These are phyloP conservation scores for Penicillium frequentans DNA, from an alignment of 2,329 filamentous ascomycete genomes.

Conservation along the genomic window DNA sequence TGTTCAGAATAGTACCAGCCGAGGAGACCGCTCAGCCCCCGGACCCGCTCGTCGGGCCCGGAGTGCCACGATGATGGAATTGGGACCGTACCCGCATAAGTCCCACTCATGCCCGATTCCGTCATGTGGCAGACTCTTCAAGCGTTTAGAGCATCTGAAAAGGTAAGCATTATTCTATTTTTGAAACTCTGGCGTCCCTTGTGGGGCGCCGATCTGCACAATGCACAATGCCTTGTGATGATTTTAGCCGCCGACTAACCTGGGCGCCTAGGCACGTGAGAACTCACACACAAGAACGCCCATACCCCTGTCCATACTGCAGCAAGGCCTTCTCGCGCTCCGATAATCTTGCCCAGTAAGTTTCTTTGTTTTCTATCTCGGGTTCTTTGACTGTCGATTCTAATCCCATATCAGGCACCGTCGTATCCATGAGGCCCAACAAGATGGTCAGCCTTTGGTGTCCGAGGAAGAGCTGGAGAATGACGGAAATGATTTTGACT, in stretches of 20 bases:
- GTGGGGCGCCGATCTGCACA: slow-evolving; percentile 22
- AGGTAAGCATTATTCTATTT: slow-evolving; percentile 64
- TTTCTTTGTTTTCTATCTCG: slow-evolving; percentile 11
- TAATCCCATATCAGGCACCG: slow-evolving; percentile 58
- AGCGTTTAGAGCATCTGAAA: slow-evolving; percentile 98
- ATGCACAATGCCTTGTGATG: slow-evolving; percentile 35
- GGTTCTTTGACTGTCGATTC: slow-evolving; percentile 9
- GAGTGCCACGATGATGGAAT: slow-evolving; percentile 93
- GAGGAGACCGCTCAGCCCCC: slow-evolving; percentile 54
- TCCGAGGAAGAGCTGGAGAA: slow-evolving; percentile 85
- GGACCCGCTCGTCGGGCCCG: slow-evolving; percentile 85
- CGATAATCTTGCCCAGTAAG: slow-evolving; percentile 97
- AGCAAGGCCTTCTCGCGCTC: slow-evolving; percentile 98
- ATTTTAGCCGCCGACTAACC: slow-evolving; percentile 52
- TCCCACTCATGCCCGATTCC: slow-evolving; percentile 99
- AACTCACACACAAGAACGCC: slow-evolving; percentile 98
- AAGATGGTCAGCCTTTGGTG: slow-evolving; percentile 52
- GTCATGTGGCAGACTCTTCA: slow-evolving; percentile 94
- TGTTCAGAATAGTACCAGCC: slow-evolving; percentile 59
- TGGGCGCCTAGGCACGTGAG: slow-evolving; percentile 80
- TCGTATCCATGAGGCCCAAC: slow-evolving; percentile 76
- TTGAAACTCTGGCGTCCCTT: slow-evolving; percentile 21
- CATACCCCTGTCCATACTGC: slow-evolving; percentile 96
- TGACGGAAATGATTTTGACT: slow-evolving; percentile 80
- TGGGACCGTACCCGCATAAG: slow-evolving; percentile 94